A percentile compares a stretch with the other conserved stretches of the same genome.
These are phyloP conservation scores for Biscutella auriculata DNA, from an alignment of 441 rosid genomes.

Conservation along the genomic window DNA sequence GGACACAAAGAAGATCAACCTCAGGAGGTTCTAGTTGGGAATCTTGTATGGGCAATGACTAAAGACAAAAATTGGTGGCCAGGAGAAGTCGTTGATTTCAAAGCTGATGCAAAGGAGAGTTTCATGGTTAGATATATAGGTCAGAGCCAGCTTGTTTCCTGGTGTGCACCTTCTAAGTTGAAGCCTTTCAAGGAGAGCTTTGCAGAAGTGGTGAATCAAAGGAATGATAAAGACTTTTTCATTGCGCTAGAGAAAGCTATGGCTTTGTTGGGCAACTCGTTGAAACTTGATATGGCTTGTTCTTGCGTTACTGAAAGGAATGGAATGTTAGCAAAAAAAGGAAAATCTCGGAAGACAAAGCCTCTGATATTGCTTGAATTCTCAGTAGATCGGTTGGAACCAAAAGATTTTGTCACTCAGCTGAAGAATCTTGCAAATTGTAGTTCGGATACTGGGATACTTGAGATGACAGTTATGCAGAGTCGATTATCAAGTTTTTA, in stretches of 20 bases:
- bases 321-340: slow-evolving; percentile 9
- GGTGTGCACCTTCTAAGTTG: slow-evolving; percentile 40
- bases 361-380: slow-evolving; percentile 34
- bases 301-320: slow-evolving; percentile 27
- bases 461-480: slow-evolving; percentile 37
- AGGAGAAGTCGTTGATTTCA: slow-evolving; percentile 44
- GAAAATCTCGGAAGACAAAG: slow-evolving; percentile 15
- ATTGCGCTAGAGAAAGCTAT: slow-evolving; percentile 55
- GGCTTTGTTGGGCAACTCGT: slow-evolving; percentile 41
- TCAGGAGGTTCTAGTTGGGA: slow-evolving; percentile 36
- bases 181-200: slow-evolving; percentile 57
- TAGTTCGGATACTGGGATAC: slow-evolving; percentile 28
- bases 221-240: slow-evolving; percentile 36
- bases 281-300: slow-evolving; percentile 49
- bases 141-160: slow-evolving; percentile 37
- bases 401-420: slow-evolving; percentile 37
- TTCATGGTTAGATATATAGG: slow-evolving; percentile 45
- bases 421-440: slow-evolving; percentile 41
- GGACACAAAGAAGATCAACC: slow-evolving; percentile 14
- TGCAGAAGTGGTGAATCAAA: slow-evolving; percentile 30
- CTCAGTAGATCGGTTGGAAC: slow-evolving; percentile 33
- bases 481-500: slow-evolving; percentile 47
- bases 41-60: slow-evolving; percentile 64
- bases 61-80: slow-evolving; percentile 78
- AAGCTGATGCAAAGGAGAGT: slow-evolving; percentile 29